These are phyloP conservation scores for Didymellaceae sp. DNA, from an alignment of 2,329 filamentous ascomycete species.

Conservation along the genomic window DNA sequence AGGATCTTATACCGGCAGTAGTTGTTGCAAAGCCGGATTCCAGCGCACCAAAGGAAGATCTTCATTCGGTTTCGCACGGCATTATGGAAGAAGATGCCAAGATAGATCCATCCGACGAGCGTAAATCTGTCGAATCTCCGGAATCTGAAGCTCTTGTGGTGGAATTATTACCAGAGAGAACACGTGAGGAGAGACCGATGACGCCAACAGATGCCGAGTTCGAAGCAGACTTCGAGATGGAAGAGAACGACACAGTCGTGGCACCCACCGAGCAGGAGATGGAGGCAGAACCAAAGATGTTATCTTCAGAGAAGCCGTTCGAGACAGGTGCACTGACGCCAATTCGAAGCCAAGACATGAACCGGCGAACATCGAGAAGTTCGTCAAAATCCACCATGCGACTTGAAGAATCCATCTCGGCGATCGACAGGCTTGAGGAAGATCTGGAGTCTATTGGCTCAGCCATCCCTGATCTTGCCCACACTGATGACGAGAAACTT, in stretches of 20 bases:
- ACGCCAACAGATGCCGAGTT: conserved; percentile 5
- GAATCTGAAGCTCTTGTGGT: neutral
- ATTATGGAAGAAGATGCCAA: too few relatives aligned
- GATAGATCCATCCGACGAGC: neutral
- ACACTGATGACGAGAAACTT: conserved; percentile 40
- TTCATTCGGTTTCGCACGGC: neutral
- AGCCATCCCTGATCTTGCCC: conserved; percentile 45
- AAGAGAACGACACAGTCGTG: neutral
- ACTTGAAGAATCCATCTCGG: conserved; percentile 57
- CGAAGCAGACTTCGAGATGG: conserved; percentile 4
- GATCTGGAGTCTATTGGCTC: conserved; percentile 57
- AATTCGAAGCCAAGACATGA: conserved; percentile 27
- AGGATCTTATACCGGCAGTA: neutral
- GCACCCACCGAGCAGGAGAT: conserved; percentile 30
- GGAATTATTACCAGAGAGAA: neutral
- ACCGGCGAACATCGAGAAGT: conserved; percentile 32
- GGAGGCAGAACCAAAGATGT: conserved; percentile 40
- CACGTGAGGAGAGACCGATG: neutral
- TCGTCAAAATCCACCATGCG: conserved; percentile 43
- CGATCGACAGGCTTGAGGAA: conserved; percentile 60
- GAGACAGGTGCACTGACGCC: conserved; percentile 33
- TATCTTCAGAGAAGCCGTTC: conserved; percentile 34
- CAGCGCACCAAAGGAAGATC: neutral
- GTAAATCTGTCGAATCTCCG: neutral
- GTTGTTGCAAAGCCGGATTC: neutral